Percentiles rank a stretch among this genome's conserved stretches.
Evolutionary conservation across 305 asterid species (phyloP).

Genomic region (Rubia occidens): DNA sequence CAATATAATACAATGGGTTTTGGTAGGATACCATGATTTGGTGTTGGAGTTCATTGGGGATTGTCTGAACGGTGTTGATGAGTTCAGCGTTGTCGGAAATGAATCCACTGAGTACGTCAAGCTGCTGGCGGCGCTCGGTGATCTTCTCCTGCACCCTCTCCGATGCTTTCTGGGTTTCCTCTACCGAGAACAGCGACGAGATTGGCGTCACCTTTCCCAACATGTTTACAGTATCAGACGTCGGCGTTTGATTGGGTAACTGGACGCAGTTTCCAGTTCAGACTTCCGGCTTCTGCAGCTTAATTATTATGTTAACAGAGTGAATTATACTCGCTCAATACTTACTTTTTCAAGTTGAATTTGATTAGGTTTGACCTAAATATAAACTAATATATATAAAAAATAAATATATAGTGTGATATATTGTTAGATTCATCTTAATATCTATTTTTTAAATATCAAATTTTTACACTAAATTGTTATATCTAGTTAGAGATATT

Average conservation of each 20-base stretch:
- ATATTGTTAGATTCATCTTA: no score
- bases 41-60: slow-evolving; percentile 76
- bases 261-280: no score
- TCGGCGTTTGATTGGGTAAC: neutral
- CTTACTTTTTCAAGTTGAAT: no score
- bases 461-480: no score
- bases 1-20: neutral
- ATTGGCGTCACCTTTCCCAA: slow-evolving; percentile 54
- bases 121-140: slow-evolving; percentile 42
- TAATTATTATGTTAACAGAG: no score
- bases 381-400: no score
- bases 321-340: no score
- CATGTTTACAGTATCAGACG: neutral
- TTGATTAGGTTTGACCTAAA: no score
- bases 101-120: slow-evolving; percentile 48
- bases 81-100: slow-evolving; percentile 43
- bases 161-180: slow-evolving; percentile 64
- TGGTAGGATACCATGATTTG: slow-evolving; percentile 48
- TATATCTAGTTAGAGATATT: no score
- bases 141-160: slow-evolving; percentile 53
- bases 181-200: slow-evolving; percentile 51
- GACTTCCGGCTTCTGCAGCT: no score
- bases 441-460: no score
- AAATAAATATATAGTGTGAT: no score
- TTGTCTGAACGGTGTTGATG: slow-evolving; percentile 59